A percentile compares a stretch with the other conserved stretches of the same genome.
Conservation (phyloP, 805 yeast species). For the Starmera dryadoides region DNA sequence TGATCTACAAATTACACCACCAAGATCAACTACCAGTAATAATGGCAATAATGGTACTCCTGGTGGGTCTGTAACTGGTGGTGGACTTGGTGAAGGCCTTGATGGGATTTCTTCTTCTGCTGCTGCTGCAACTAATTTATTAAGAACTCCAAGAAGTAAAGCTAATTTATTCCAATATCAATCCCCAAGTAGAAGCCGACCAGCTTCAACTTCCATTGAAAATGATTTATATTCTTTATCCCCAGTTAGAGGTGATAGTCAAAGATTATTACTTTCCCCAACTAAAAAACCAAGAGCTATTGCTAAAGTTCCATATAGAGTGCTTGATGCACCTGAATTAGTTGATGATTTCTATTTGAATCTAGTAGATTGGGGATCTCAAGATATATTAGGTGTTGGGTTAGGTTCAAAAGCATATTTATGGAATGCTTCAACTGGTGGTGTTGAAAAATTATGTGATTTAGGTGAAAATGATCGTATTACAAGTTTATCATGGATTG, state of each 20-base stretch:
- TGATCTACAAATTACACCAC: slow-evolving; percentile 21
- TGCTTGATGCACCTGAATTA: slow-evolving; percentile 91
- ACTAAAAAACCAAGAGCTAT: slow-evolving; percentile 72
- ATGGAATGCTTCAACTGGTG: slow-evolving; percentile 84
- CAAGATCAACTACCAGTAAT: slow-evolving; percentile 19
- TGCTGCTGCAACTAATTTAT: slow-evolving; percentile 7
- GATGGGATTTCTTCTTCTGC: not conserved
- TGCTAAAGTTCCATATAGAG: slow-evolving; percentile 84
- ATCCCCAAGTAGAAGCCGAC: slow-evolving; percentile 60
- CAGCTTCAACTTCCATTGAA: slow-evolving; percentile 51
- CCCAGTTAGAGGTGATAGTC: slow-evolving; percentile 87
- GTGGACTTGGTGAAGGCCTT: too few relatives aligned
- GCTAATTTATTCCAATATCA: slow-evolving; percentile 70
- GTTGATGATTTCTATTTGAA: slow-evolving; percentile 92
- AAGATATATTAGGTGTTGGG: slow-evolving; percentile 85
- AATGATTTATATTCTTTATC: slow-evolving; percentile 74
- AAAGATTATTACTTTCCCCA: slow-evolving; percentile 72
- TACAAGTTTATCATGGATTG: slow-evolving; percentile 88
- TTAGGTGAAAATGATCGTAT: slow-evolving; percentile 62
- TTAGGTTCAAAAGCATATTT: slow-evolving; percentile 81
- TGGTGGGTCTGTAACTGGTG: not conserved
- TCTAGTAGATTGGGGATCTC: slow-evolving; percentile 92
- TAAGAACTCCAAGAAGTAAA: slow-evolving; percentile 29
- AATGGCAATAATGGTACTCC: not conserved
- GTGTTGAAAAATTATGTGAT: slow-evolving; percentile 75